Evolutionary conservation across 139 green algal genomes (phyloP).

Genomic region (Chlorella sp.): DNA sequence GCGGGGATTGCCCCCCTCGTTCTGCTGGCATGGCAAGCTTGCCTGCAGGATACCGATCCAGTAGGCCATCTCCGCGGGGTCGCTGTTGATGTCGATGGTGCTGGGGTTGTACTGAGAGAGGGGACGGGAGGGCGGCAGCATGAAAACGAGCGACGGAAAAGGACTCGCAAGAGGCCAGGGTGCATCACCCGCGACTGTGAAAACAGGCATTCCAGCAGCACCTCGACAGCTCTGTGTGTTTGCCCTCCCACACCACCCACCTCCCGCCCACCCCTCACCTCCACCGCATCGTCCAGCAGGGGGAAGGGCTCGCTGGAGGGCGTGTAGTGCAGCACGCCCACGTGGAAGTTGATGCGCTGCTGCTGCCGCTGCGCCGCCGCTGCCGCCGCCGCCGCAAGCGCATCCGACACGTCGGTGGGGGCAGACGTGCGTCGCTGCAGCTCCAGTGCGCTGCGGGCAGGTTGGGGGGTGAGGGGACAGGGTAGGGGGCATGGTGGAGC

Average conservation of each 20-base stretch:
- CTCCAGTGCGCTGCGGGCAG: not conserved
- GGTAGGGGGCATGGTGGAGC: too few relatives aligned
- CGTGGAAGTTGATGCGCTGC: constrained; percentile 71
- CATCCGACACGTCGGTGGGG: constrained; percentile 5
- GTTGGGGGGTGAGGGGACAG: too few relatives aligned
- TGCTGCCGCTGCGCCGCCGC: constrained; percentile 8
- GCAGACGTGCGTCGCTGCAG: not conserved
- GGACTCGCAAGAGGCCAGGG: not conserved
- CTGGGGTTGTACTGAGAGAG: constrained; percentile 83
- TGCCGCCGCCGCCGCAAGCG: not conserved
- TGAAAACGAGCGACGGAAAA: not conserved
- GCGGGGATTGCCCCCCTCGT: not conserved
- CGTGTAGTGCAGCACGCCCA: constrained; percentile 96
- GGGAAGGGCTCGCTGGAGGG: constrained; percentile 89
- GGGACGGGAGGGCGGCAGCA: not conserved
- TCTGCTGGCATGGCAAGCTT: too few relatives aligned
- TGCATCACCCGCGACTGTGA: too few relatives aligned
- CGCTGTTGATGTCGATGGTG: constrained; percentile 87
- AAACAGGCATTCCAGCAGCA: not conserved
- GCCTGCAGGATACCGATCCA: constrained; percentile 84
- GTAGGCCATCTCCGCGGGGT: constrained; percentile 85
- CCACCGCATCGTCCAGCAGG: constrained; percentile 75
- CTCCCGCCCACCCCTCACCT: not conserved
- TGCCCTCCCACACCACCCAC: not conserved
- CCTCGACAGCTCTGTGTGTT: too few relatives aligned